Conservation (phyloP, 768 basidiomycete genomes). For the Royoungia palumana region DNA sequence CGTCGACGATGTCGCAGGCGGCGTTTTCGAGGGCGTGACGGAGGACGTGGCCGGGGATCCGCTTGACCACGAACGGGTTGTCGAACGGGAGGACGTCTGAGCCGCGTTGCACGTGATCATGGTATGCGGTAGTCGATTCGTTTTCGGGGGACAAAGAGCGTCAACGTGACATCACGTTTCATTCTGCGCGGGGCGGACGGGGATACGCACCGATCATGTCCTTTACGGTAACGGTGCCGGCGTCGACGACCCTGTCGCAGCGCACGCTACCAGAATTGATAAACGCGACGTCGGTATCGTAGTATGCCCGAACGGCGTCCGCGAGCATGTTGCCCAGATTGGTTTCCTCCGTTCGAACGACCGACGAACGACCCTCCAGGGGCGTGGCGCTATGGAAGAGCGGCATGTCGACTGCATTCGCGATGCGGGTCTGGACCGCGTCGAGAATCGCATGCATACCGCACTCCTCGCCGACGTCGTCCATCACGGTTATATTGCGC, state of each 20-base stretch:
- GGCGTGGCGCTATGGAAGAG: slow-evolving; percentile 3
- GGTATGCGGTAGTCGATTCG: no score
- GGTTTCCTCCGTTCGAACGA: slow-evolving; percentile 1
- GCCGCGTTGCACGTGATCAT: no score
- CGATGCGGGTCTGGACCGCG: background rate
- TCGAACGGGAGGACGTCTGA: slow-evolving; percentile 3
- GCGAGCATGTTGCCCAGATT: slow-evolving; percentile 6
- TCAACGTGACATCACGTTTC: no score
- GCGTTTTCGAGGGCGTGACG: slow-evolving; percentile 12
- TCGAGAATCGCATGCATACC: background rate
- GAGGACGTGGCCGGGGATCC: background rate
- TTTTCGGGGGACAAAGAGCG: no score
- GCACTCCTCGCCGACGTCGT: slow-evolving; percentile 5
- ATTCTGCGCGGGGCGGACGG: background rate
- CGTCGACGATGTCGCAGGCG: slow-evolving; percentile 4
- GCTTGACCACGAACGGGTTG: slow-evolving; percentile 6
- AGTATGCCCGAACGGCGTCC: slow-evolving; percentile 19
- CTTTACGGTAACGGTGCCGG: slow-evolving; percentile 2
- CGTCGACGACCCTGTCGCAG: slow-evolving; percentile 6
- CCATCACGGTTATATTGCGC: slow-evolving; percentile 2
- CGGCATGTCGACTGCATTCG: background rate
- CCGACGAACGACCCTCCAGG: slow-evolving; percentile 4
- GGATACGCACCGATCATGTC: slow-evolving; percentile 13
- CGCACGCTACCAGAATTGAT: slow-evolving; percentile 4
- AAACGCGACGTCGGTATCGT: slow-evolving; percentile 14